Percentiles rank a stretch among this genome's conserved stretches.
Conservation (phyloP, 352 stramenopile species). For the Pythium diclinum region DNA sequence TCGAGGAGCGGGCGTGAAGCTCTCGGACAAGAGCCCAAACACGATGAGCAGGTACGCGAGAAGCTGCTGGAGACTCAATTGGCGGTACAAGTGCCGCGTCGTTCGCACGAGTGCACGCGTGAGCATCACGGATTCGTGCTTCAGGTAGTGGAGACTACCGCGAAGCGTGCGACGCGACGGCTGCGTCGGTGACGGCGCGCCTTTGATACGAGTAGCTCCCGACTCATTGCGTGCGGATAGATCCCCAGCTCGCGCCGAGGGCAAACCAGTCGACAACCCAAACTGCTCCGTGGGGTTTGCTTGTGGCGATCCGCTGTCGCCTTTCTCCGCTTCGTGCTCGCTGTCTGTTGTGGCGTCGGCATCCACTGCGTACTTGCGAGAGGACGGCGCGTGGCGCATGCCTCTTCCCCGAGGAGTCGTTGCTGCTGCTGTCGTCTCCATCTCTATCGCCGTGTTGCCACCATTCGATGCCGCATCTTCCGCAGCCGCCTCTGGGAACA, state of each 20-base stretch:
- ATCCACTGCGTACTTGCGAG: slow-evolving; percentile 29
- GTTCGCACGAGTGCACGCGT: slow-evolving; percentile 15
- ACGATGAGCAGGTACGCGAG: slow-evolving; percentile 55
- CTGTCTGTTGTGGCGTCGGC: not conserved
- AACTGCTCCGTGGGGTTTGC: slow-evolving; percentile 3
- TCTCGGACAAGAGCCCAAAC: slow-evolving; percentile 59
- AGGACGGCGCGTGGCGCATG: slow-evolving; percentile 11
- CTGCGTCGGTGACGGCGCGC: not conserved
- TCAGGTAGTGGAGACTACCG: slow-evolving; percentile 19
- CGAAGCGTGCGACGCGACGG: slow-evolving; percentile 14
- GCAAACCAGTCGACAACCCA: slow-evolving; percentile 16
- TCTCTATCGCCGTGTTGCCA: not conserved
- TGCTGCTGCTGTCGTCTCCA: not conserved
- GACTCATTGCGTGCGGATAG: not conserved
- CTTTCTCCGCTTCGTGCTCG: not conserved
- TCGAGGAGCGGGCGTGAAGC: slow-evolving; percentile 51
- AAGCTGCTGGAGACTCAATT: slow-evolving; percentile 52
- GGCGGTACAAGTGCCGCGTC: slow-evolving; percentile 29
- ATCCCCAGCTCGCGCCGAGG: slow-evolving; percentile 9
- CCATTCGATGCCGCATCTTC: too few relatives aligned
- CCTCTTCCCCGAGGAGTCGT: not conserved
- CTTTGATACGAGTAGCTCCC: not conserved
- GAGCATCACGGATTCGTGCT: slow-evolving; percentile 17
- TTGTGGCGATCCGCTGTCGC: not conserved
- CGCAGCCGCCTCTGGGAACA: slow-evolving; percentile 31